Evolutionary conservation across 768 basidiomycete species (phyloP).

Genomic region (Auriscalpium orientale): DNA sequence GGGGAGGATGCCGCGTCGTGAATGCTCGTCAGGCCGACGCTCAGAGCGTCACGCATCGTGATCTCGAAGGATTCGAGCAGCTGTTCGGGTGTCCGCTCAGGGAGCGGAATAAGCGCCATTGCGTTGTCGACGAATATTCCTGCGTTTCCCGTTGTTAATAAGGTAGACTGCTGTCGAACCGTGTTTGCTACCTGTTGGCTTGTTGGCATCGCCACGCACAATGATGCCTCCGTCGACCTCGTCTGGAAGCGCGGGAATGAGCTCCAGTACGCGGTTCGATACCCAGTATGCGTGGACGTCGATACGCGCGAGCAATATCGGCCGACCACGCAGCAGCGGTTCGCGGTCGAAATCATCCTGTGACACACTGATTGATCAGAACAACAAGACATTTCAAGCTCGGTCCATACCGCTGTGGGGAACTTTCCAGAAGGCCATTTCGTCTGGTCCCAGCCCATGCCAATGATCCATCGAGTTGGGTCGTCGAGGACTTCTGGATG

Average conservation of each 20-base stretch:
- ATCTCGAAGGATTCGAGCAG: constrained; percentile 57
- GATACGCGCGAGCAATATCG: constrained; percentile 67
- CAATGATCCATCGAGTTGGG: constrained; percentile 63
- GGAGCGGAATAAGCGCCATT: constrained; percentile 64
- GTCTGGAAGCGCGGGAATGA: constrained; percentile 53
- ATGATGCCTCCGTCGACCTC: constrained; percentile 69
- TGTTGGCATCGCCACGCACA: constrained; percentile 49
- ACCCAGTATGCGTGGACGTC: constrained; percentile 89
- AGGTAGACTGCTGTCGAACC: neutral
- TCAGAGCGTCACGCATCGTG: constrained; percentile 62
- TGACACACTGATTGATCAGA: neutral
- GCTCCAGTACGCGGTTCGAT: constrained; percentile 60
- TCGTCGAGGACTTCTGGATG: constrained; percentile 51
- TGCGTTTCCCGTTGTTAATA: constrained; percentile 4
- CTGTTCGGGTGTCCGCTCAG: constrained; percentile 48
- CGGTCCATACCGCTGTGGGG: constrained; percentile 53
- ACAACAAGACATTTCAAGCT: neutral
- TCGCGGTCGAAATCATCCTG: constrained; percentile 72
- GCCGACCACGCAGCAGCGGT: constrained; percentile 55
- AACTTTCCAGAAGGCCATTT: constrained; percentile 51
- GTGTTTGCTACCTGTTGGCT: constrained; percentile 53
- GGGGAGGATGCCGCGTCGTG: constrained; percentile 68
- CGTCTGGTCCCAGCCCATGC: constrained; percentile 94
- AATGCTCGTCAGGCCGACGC: constrained; percentile 75
- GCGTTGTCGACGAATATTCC: constrained; percentile 88